These are phyloP conservation scores for Begonia fuchsioides DNA, from an alignment of 306 rosid genomes.

Conservation along the genomic window DNA sequence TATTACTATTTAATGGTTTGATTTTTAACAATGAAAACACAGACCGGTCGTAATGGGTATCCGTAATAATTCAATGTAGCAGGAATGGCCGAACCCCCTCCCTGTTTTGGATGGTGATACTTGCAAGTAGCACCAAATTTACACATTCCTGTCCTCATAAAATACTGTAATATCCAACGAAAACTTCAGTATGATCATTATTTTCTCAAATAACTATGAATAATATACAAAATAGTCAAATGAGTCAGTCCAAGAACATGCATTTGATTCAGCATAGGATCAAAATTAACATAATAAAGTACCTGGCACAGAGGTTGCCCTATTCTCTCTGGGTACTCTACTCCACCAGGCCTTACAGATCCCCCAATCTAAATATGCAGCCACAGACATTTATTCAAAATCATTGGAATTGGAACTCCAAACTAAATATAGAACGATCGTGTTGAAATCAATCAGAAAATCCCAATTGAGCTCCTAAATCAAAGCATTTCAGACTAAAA, in stretches of 20 bases:
- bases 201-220: not conserved
- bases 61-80: slow-evolving; percentile 54
- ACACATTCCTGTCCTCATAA: slow-evolving; percentile 67
- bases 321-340: slow-evolving; percentile 60
- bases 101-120: slow-evolving; percentile 81
- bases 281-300: slow-evolving; percentile 13
- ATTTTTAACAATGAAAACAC: slow-evolving; percentile 9
- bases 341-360: slow-evolving; percentile 51
- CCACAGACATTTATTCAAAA: slow-evolving; percentile 13
- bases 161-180: slow-evolving; percentile 39
- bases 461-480: slow-evolving; percentile 9
- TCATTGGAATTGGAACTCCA: not conserved
- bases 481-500: slow-evolving; percentile 1
- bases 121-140: slow-evolving; percentile 81
- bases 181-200: slow-evolving; percentile 2
- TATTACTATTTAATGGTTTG: not conserved
- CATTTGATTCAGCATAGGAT: slow-evolving; percentile 1
- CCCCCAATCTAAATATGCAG: slow-evolving; percentile 44
- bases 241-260: slow-evolving; percentile 1
- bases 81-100: slow-evolving; percentile 31
- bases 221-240: not conserved
- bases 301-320: slow-evolving; percentile 95
- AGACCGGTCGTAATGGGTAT: slow-evolving; percentile 43
- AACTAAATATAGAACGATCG: not conserved
- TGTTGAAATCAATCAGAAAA: slow-evolving; percentile 5